phyloP scores from a whole-genome alignment of 257 asterid species.

The Nicotiana attenuata region DNA sequence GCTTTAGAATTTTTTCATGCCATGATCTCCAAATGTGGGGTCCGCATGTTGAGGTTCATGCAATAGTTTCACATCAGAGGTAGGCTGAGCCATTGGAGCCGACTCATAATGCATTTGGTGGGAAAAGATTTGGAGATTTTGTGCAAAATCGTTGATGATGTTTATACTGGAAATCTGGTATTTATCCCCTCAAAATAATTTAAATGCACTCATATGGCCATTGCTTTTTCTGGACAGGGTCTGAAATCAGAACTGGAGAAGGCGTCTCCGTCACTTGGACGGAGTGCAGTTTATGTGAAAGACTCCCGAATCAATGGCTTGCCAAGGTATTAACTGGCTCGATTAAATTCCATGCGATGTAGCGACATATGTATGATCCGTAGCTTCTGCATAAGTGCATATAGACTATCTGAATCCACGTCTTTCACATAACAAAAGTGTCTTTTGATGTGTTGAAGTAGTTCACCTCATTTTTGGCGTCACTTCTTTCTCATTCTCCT shows the following conservation, averaged over 20 bases:
- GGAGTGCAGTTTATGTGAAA: slow-evolving; percentile 78
- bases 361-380: not conserved
- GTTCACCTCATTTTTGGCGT: not conserved
- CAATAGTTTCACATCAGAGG: not conserved
- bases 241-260: slow-evolving; percentile 94
- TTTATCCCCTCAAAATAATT: not conserved
- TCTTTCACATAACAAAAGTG: not conserved
- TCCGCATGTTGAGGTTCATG: not conserved
- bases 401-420: not conserved
- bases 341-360: not conserved
- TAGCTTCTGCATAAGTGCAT: not conserved
- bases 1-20: not conserved
- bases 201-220: not conserved
- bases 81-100: not conserved
- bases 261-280: slow-evolving; percentile 93
- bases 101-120: not conserved
- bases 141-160: not conserved
- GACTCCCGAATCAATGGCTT: slow-evolving; percentile 87
- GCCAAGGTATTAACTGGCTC: slow-evolving; percentile 61
- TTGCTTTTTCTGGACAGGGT: slow-evolving; percentile 47
- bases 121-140: slow-evolving; percentile 2
- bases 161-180: not conserved
- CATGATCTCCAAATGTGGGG: not conserved
- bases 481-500: not conserved
- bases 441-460: not conserved